Base-by-base conservation (phyloP, 805 yeast species). In the Maudiozyma saulgeensis region DNA sequence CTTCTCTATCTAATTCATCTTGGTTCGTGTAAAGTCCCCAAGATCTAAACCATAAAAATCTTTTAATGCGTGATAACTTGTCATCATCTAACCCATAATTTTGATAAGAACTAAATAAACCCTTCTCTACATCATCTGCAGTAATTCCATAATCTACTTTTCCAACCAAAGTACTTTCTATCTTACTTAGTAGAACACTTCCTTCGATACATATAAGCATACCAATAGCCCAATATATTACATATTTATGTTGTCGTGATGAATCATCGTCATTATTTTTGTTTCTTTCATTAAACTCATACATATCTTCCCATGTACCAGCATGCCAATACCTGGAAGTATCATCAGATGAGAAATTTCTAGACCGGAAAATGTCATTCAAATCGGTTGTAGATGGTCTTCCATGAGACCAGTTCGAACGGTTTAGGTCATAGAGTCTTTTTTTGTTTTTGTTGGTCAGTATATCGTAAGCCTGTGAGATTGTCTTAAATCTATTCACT, bases 281-380 rank as follows among this genome's bases (percentile, higher is more conserved):
- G 2, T 45, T 21, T 11, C 46, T 26, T 13, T 7, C 6, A 25
- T 44, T 25, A 59, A 70, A 50, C 16, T 67, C 56, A 43, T 79
- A 75, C 59, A 73, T 75, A 50, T 80, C 86, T 53, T 80, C 84
- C 85, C 85, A 80, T 0, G 77, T 76, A 0, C 81, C 81, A 0
- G 85, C 83, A 45, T 69, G 75, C 79, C 82, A 78, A 61, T 80
- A 80, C 35, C 68, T 69, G 67, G 48, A 60, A 48, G 52, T 53
- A 25, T 49, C 47, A 61, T 59, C 32, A 43, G 65, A 28, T 43
- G 52, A 60, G 67, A 69, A 66, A 41, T 63, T 57, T 43, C 68
- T 70, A 46, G 25, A 52, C 25, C 23, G 53, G 21, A 19, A 18
- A 6, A 49, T 26, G 15, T 46, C 54, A 12, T 11, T n/a, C 18